Evolutionary conservation across 2,329 filamentous ascomycete species (phyloP).

Genomic region (Ramularia collo-cygni): DNA sequence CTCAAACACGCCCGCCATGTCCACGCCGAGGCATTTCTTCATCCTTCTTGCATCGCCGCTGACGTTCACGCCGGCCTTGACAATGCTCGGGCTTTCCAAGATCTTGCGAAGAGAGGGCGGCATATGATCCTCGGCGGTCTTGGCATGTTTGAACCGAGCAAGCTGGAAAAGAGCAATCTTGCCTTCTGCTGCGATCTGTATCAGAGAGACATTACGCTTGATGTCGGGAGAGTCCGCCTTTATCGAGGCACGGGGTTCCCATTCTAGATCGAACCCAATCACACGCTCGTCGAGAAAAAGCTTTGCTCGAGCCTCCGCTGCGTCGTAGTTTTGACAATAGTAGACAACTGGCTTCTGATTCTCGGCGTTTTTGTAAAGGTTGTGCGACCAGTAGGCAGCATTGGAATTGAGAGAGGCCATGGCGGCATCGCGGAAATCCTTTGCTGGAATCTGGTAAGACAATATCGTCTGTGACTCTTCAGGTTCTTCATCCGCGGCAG

Average conservation of each 20-base stretch:
- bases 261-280: constrained; percentile 88
- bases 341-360: constrained; percentile 63
- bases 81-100: constrained; percentile 62
- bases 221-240: constrained; percentile 35
- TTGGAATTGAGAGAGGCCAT: constrained; percentile 23
- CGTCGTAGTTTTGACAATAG: constrained; percentile 65
- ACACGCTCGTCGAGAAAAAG: constrained; percentile 64
- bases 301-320: constrained; percentile 58
- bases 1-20: constrained; percentile 65
- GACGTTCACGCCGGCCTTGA: constrained; percentile 73
- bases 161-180: constrained; percentile 78
- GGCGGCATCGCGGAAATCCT: constrained; percentile 22
- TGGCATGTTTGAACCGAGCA: constrained; percentile 46
- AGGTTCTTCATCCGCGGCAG: neutral
- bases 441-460: constrained; percentile 22
- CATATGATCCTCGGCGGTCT: constrained; percentile 49
- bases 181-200: constrained; percentile 73
- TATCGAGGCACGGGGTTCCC: constrained; percentile 49
- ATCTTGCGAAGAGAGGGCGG: constrained; percentile 63
- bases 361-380: constrained; percentile 60
- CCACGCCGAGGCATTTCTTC: constrained; percentile 56
- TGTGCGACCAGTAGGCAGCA: constrained; percentile 55
- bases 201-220: constrained; percentile 67
- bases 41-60: constrained; percentile 60
- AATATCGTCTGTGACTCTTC: constrained; percentile 12